Base-by-base conservation (phyloP, 441 rosid species). In the Syzygium malaccense region DNA sequence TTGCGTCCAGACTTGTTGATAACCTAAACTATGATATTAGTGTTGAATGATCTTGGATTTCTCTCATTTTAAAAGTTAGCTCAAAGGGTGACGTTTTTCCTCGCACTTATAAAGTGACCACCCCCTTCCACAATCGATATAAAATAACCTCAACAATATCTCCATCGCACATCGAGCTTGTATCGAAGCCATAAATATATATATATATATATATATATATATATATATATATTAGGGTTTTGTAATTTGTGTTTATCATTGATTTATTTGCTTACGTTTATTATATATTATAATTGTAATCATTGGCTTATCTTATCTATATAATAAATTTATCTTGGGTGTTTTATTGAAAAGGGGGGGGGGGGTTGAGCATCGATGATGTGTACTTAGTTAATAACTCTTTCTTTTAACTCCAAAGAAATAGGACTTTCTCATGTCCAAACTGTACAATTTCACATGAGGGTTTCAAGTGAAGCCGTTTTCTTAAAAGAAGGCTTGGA, bases 381-480 rank as follows among this genome's bases (percentile, higher is more conserved):
- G 80, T 33, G 80, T 28, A 2, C 41, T 66, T 66, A 30, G 17
- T 66, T 32, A 66, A 66, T 30, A 10, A 17, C 41, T 32, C 41
- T 32, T 32, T 30, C 18, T 66, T 66, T 66, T 2, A 55, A 32
- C 41, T 0, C 75, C 75, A 30, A 15, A 7, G 71, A 64, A 64
- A 30, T 64, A 30, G 75, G 14, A 66, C 18, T 18, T 32, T 33
- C 75, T 19, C 17, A 17, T 64, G 0, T 6, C 79, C 14, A 68
- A 0, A 33, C 6, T 0, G 4, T 68, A 33, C 14, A 37, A 75
- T 75, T 75, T 37, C 26, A 20, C 37, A 2, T 7, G 0, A 12
- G 3, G 5, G 4, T 45, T 0, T 75, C n/a, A 3, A 37, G 17
- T 37, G 49, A 4, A 71, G 51, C 8, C 51, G 4, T 37, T 71